These are phyloP conservation scores for Tylopilus intermedius DNA, from an alignment of 768 basidiomycete species.

Conservation along the genomic window DNA sequence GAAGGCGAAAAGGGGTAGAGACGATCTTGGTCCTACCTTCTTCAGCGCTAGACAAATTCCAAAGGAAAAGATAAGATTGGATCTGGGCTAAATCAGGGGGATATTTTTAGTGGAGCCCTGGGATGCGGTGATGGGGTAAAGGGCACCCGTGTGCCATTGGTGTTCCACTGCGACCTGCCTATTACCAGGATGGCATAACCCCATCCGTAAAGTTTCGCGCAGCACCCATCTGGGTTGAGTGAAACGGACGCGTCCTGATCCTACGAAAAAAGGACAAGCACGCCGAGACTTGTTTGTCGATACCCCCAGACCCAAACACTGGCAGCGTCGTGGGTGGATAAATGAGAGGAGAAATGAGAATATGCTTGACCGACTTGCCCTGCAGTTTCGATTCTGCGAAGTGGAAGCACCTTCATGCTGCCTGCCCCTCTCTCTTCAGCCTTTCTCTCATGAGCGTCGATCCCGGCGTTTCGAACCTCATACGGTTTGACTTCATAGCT, in stretches of 20 bases:
- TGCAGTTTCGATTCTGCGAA: slow-evolving; percentile 7
- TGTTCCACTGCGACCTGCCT: neutral
- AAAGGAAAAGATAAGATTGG: slow-evolving; percentile 21
- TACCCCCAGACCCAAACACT: slow-evolving; percentile 11
- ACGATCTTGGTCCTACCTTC: slow-evolving; percentile 12
- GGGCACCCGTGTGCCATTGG: slow-evolving; percentile 10
- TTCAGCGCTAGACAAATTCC: slow-evolving; percentile 13
- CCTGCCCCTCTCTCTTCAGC: neutral
- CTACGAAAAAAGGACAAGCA: neutral
- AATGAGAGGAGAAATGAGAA: slow-evolving; percentile 1
- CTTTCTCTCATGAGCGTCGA: slow-evolving; percentile 8
- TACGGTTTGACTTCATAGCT: neutral
- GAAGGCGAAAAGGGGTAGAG: neutral
- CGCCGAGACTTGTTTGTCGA: slow-evolving; percentile 11
- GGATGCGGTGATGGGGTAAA: slow-evolving; percentile 13
- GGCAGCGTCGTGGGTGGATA: slow-evolving; percentile 5
- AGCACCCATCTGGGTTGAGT: neutral
- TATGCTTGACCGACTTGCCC: neutral
- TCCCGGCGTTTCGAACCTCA: slow-evolving; percentile 9
- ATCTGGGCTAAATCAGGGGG: slow-evolving; percentile 14
- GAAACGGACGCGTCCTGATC: neutral
- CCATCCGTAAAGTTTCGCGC: neutral
- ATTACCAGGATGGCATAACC: neutral
- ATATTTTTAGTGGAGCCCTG: slow-evolving; percentile 2
- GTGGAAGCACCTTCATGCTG: slow-evolving; percentile 4